Conservation (phyloP, 169 alveolate genomes). For the Plasmodium inui region DNA sequence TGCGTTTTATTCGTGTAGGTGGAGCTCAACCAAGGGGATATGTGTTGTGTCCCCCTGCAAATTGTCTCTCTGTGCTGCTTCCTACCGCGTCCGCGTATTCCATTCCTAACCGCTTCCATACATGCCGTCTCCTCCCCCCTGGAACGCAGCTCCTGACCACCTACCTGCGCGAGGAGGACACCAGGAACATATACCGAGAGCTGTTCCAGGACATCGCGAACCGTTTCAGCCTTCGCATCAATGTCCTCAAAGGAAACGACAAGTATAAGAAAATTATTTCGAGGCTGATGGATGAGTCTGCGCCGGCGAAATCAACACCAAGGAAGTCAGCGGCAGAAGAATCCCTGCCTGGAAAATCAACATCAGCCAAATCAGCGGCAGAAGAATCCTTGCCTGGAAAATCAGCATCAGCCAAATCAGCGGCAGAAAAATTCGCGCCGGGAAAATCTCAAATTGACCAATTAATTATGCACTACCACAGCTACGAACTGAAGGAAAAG, state of each 20-base stretch:
- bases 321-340: not conserved
- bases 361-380: not conserved
- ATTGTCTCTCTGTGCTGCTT: not conserved
- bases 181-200: conserved; percentile 7
- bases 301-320: not conserved
- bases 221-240: conserved; percentile 25
- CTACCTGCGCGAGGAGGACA: conserved; percentile 21
- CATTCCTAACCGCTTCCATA: not conserved
- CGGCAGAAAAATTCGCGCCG: not conserved
- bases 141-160: conserved; percentile 1
- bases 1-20: not conserved
- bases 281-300: not conserved
- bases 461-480: conserved; percentile 24
- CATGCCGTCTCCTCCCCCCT: not conserved
- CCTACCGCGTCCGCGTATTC: not conserved
- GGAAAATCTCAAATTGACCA: conserved; percentile 28
- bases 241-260: conserved; percentile 10
- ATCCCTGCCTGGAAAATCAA: not conserved
- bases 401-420: not conserved
- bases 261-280: conserved; percentile 24
- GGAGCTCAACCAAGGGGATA: not conserved
- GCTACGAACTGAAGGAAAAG: conserved; percentile 20
- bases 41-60: not conserved
- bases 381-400: not conserved
- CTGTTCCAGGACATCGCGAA: conserved; percentile 46